phyloP scores from a whole-genome alignment of 345 rosid genomes.

The Cardamine occulta region DNA sequence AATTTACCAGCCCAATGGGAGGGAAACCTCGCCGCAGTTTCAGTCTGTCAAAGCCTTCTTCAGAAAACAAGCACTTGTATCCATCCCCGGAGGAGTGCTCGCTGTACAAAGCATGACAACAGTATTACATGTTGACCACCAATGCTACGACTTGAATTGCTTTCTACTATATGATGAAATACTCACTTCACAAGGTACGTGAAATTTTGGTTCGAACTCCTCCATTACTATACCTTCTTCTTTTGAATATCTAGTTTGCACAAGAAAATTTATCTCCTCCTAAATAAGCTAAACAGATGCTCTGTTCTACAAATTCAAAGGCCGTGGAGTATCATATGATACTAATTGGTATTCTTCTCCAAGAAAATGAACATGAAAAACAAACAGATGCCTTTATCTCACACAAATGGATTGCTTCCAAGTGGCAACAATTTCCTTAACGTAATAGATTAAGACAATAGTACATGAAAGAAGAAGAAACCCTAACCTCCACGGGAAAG shows the following conservation, averaged over 20 bases:
- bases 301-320: conserved; percentile 8
- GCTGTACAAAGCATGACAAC: conserved; percentile 50
- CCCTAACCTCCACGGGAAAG: conserved; percentile 76
- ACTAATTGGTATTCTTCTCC: conserved; percentile 1
- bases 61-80: conserved; percentile 66
- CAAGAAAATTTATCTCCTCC: conserved; percentile 17
- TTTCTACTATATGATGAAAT: conserved; percentile 26
- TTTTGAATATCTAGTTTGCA: conserved; percentile 79
- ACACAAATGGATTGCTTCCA: conserved; percentile 9
- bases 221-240: conserved; percentile 72
- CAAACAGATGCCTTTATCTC: conserved; percentile 15
- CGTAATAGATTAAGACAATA: conserved; percentile 3
- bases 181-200: conserved; percentile 80
- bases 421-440: conserved; percentile 19
- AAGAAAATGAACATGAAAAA: conserved; percentile 10
- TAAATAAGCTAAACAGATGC: not conserved
- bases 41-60: conserved; percentile 68
- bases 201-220: conserved; percentile 67
- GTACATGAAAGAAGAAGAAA: conserved; percentile 25
- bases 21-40: conserved; percentile 58
- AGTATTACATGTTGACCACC: conserved; percentile 13
- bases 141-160: not conserved
- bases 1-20: conserved; percentile 63
- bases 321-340: not conserved
- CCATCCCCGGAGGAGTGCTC: conserved; percentile 72